phyloP scores from a whole-genome alignment of 2,329 filamentous ascomycete genomes.

The Thielaviopsis euricoi region DNA sequence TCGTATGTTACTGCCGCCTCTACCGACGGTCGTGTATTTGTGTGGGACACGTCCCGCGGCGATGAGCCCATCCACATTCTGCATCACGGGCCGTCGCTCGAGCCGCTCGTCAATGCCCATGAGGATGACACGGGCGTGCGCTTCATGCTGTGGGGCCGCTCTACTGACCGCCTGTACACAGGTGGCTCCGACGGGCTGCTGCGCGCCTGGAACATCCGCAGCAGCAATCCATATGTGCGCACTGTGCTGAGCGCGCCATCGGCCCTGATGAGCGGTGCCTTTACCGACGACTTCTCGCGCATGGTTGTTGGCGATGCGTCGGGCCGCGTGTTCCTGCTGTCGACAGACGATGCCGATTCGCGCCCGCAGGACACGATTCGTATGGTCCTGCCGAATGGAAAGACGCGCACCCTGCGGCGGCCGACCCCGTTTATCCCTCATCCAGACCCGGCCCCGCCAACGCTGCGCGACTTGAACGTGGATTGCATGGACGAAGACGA shows the following conservation, averaged over 20 bases:
- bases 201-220: conserved; percentile 45
- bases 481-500: conserved; percentile 13
- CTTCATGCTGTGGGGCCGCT: conserved; percentile 44
- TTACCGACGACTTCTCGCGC: conserved; percentile 37
- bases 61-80: conserved; percentile 40
- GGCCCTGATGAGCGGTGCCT: conserved; percentile 40
- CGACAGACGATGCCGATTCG: conserved; percentile 28
- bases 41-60: conserved; percentile 44
- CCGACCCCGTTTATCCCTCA: conserved; percentile 35
- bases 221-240: conserved; percentile 24
- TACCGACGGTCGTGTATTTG: conserved; percentile 43
- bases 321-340: conserved; percentile 40
- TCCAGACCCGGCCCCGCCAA: conserved; percentile 28
- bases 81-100: conserved; percentile 30
- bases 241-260: conserved; percentile 37
- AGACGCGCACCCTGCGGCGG: conserved; percentile 22
- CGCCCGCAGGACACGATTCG: conserved; percentile 20
- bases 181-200: conserved; percentile 46
- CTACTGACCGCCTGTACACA: conserved; percentile 41
- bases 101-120: conserved; percentile 30
- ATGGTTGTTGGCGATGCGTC: conserved; percentile 45
- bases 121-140: conserved; percentile 45
- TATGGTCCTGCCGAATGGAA: conserved; percentile 19
- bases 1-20: conserved; percentile 44
- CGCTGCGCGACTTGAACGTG: conserved; percentile 7